Evolutionary conservation across 768 basidiomycete species (phyloP).

Genomic region (Podaxis sp.): DNA sequence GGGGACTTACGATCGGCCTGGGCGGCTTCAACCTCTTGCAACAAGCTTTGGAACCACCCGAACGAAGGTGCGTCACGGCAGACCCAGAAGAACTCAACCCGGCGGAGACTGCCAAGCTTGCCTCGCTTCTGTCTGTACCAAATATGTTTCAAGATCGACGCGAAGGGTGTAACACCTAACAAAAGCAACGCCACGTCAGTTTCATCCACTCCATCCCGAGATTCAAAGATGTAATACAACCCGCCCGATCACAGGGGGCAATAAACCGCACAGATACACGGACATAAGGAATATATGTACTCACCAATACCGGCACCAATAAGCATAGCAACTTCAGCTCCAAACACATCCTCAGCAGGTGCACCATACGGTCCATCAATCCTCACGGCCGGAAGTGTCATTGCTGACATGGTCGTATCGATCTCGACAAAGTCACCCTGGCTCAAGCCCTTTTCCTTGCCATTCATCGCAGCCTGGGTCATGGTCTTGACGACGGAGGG

Average conservation of each 20-base stretch:
- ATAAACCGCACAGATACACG: background rate
- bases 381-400: conserved; percentile 63
- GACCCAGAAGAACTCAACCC: conserved; percentile 95
- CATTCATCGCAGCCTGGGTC: conserved; percentile 78
- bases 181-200: background rate
- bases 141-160: conserved; percentile 92
- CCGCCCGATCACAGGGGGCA: background rate
- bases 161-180: conserved; percentile 88
- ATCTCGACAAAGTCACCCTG: conserved; percentile 86
- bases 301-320: conserved; percentile 91
- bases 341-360: conserved; percentile 89
- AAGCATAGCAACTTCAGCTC: conserved; percentile 83
- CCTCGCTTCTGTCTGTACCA: conserved; percentile 89
- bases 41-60: conserved; percentile 91
- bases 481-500: conserved; percentile 74
- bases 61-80: conserved; percentile 95
- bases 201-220: background rate
- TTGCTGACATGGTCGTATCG: conserved; percentile 45
- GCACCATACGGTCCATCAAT: conserved; percentile 94
- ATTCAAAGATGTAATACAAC: background rate
- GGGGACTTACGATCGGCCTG: conserved; percentile 79
- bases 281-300: conserved; percentile 18
- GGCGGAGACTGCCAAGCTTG: conserved; percentile 73
- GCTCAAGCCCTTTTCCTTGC: conserved; percentile 56
- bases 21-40: conserved; percentile 85